Base-by-base conservation (phyloP, 2,329 filamentous ascomycete genomes). In the Scedosporium aurantiacum region DNA sequence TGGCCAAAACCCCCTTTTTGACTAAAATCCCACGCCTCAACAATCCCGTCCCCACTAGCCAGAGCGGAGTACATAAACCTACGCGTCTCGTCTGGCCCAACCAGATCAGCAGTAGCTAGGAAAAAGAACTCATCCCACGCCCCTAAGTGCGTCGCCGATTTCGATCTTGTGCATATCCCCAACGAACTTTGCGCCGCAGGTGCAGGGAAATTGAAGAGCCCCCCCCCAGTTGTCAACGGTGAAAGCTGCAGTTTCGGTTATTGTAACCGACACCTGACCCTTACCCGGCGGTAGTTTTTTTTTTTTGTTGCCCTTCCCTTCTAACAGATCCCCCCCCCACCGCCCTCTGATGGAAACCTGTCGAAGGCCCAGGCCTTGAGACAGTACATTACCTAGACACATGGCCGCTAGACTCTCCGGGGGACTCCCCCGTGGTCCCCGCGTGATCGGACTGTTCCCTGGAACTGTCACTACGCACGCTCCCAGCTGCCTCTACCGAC, bases 401-500 rank as follows among this genome's bases (percentile, higher is more conserved):
- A 61, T 61, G 50, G 59, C 59, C 32, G 50, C 52, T n/a, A 61
- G 50, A 45, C 50, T 61, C 18, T 37, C 58, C 32, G 25, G 50
- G 58, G 59, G 50, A 16, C 59, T 57, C 6, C 59, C 50, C 52
- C 59, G 59, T 45, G 37, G 59, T 27, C 59, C 59, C 59, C 37
- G 41, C 32, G 23, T 56, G 25, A 23, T 45, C 43, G 32, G 59
- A 37, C 37, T 61, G 18, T 61, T 61, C 59, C 25, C 54, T 25
- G 60, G 60, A 58, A 57, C 40, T 18, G n/a, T 52, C 25, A 21
- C 23, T 43, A 27, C 43, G 23, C 59, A 25, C 37, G 54, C 50
- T 18, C 43, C 59, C 37, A 45, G 40, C 50, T 47, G 54, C 18
- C 27, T 58, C 7, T 61, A 50, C 50, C 60, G 56, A n/a, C 60